phyloP scores from a whole-genome alignment of 768 basidiomycete genomes.

The Lepiota brunneoincarnata region DNA sequence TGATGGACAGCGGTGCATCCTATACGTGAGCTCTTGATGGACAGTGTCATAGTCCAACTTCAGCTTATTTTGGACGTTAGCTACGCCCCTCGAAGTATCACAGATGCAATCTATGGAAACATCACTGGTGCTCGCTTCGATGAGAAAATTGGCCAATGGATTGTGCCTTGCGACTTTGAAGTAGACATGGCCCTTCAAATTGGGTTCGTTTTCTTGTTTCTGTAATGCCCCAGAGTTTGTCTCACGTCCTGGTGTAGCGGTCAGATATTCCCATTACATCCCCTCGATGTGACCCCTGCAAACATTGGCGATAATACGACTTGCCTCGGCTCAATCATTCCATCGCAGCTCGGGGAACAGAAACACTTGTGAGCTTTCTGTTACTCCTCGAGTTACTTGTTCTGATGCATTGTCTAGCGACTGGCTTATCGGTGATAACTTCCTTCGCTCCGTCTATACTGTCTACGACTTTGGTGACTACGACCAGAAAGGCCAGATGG shows the following conservation, averaged over 20 bases:
- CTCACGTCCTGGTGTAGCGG: slow-evolving; percentile 41
- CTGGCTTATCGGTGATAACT: slow-evolving; percentile 80
- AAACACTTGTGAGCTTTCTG: slow-evolving; percentile 58
- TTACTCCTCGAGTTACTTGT: slow-evolving; percentile 1
- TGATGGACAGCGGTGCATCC: slow-evolving; percentile 82
- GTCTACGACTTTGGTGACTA: slow-evolving; percentile 87
- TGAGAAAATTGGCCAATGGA: slow-evolving; percentile 55
- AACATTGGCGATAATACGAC: slow-evolving; percentile 39
- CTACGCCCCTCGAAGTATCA: slow-evolving; percentile 65
- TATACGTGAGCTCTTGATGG: slow-evolving; percentile 56
- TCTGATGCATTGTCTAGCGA: slow-evolving; percentile 46
- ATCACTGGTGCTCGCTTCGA: slow-evolving; percentile 64
- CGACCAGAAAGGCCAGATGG: slow-evolving; percentile 59
- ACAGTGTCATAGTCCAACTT: not conserved
- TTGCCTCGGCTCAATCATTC: slow-evolving; percentile 78
- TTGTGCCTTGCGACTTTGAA: slow-evolving; percentile 70
- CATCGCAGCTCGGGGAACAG: slow-evolving; percentile 55
- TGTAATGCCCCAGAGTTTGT: not conserved
- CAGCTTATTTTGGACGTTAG: slow-evolving; percentile 31
- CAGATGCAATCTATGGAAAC: slow-evolving; percentile 65
- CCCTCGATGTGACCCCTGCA: slow-evolving; percentile 66
- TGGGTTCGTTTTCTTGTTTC: slow-evolving; percentile 42
- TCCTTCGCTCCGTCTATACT: slow-evolving; percentile 79
- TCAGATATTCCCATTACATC: slow-evolving; percentile 76
- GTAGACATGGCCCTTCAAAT: slow-evolving; percentile 80